Evolutionary conservation across 106 monocot species (phyloP).

Genomic region (Hemerocallis citrina): DNA sequence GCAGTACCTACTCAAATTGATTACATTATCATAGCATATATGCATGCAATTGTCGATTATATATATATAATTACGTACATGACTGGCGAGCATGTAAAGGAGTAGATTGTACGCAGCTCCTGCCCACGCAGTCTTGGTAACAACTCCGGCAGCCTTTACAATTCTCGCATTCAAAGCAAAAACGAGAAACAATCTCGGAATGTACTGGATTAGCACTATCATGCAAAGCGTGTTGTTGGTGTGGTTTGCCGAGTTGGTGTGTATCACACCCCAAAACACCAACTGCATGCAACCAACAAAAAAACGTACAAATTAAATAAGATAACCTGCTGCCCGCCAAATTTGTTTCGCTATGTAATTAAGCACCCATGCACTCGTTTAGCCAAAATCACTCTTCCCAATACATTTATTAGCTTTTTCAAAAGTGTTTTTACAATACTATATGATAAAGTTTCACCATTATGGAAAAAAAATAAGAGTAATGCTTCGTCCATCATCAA

Average conservation of each 20-base stretch:
- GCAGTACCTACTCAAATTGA: constrained; percentile 28
- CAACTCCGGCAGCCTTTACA: constrained; percentile 61
- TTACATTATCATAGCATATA: too few species aligned
- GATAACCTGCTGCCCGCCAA: too few species aligned
- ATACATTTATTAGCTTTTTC: too few species aligned
- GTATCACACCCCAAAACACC: constrained; percentile 76
- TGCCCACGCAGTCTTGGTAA: constrained; percentile 69
- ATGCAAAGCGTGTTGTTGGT: constrained; percentile 61
- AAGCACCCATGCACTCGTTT: too few species aligned
- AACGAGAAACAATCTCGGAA: constrained; percentile 75
- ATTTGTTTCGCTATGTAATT: too few species aligned
- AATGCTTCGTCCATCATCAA: too few species aligned
- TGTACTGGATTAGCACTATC: constrained; percentile 74
- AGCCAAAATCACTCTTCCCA: too few species aligned
- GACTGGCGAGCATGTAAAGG: constrained; percentile 93
- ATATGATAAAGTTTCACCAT: too few species aligned
- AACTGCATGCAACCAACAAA: constrained; percentile 34
- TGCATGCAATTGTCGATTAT: too few species aligned
- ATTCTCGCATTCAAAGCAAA: constrained; percentile 61
- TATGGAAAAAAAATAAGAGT: too few species aligned
- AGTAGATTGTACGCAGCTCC: constrained; percentile 91
- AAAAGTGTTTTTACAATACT: too few species aligned
- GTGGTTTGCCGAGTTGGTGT: constrained; percentile 61
- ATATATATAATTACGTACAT: constrained; percentile 25
- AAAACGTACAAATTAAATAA: too few species aligned